Evolutionary conservation across 371 early-diverging fungal species (phyloP).

Genomic region (Rhizomucor miehei): DNA sequence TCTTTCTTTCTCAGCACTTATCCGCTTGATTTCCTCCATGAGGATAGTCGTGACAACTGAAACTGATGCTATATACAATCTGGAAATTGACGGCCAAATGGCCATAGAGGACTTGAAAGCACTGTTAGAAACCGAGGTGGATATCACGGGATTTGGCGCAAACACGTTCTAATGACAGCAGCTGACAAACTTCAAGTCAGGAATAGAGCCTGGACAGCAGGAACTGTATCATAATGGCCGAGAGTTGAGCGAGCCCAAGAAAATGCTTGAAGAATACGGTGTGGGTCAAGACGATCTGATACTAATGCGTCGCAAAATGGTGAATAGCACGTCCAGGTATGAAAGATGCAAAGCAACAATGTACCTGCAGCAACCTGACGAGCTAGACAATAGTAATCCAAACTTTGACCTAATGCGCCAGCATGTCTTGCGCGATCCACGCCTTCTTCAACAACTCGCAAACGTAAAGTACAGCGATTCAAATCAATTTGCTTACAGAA

Average conservation of each 20-base stretch:
- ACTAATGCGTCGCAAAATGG: slow-evolving; percentile 45
- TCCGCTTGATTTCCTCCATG: slow-evolving; percentile 35
- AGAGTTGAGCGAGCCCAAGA: slow-evolving; percentile 55
- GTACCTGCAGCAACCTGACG: too few relatives aligned
- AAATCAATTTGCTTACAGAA: not conserved
- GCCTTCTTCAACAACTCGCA: slow-evolving; percentile 60
- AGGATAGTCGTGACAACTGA: slow-evolving; percentile 63
- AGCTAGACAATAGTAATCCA: slow-evolving; percentile 18
- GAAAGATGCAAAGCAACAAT: not conserved
- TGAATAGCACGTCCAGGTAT: slow-evolving; percentile 1
- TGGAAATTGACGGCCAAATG: slow-evolving; percentile 80
- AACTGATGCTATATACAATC: slow-evolving; percentile 58
- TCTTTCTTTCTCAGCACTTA: too few relatives aligned
- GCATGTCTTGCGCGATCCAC: slow-evolving; percentile 68
- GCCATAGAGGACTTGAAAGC: slow-evolving; percentile 82
- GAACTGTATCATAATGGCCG: slow-evolving; percentile 60
- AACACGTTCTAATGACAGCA: not conserved
- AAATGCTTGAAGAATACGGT: slow-evolving; percentile 63
- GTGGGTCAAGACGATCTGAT: slow-evolving; percentile 78
- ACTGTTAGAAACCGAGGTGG: slow-evolving; percentile 78
- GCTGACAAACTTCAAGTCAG: slow-evolving; percentile 34
- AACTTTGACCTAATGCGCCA: slow-evolving; percentile 75
- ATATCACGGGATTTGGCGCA: slow-evolving; percentile 1
- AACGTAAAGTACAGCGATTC: slow-evolving; percentile 32
- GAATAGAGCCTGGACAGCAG: slow-evolving; percentile 49